These are phyloP conservation scores for Ganoderma sinense DNA, from an alignment of 1,284 basidiomycete species.

Conservation along the genomic window DNA sequence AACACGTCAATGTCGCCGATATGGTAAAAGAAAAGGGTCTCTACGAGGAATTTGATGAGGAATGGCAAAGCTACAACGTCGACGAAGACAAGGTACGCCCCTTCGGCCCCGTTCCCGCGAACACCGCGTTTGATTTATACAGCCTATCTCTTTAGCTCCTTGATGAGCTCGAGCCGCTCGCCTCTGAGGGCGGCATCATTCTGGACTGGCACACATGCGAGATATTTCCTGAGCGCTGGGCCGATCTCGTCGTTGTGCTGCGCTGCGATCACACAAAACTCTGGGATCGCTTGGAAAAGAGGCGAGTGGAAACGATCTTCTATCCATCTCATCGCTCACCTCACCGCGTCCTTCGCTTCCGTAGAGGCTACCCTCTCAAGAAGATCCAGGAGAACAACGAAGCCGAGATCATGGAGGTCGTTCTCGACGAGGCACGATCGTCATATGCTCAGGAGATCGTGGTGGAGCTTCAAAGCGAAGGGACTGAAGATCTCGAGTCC, in stretches of 20 bases:
- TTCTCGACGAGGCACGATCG: slow-evolving; percentile 87
- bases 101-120: slow-evolving; percentile 14
- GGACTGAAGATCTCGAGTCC: slow-evolving; percentile 82
- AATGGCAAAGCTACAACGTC: slow-evolving; percentile 94
- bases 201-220: slow-evolving; percentile 99
- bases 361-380: slow-evolving; percentile 86
- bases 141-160: slow-evolving; percentile 62
- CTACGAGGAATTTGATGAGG: slow-evolving; percentile 89
- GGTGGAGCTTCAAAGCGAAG: slow-evolving; percentile 86
- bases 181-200: slow-evolving; percentile 79
- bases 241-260: slow-evolving; percentile 95
- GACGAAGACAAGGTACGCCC: slow-evolving; percentile 89
- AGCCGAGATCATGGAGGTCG: slow-evolving; percentile 97
- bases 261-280: slow-evolving; percentile 88
- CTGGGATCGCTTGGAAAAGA: slow-evolving; percentile 94
- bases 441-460: slow-evolving; percentile 89
- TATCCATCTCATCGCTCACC: background rate
- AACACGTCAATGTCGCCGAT: slow-evolving; percentile 91
- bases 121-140: slow-evolving; percentile 24
- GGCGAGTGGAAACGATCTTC: slow-evolving; percentile 58
- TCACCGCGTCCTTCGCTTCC: background rate
- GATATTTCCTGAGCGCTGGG: slow-evolving; percentile 95
- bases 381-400: slow-evolving; percentile 99
- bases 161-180: slow-evolving; percentile 86
- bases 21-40: slow-evolving; percentile 87